A percentile compares a stretch with the other conserved stretches of the same genome.
Evolutionary conservation across 192 early-diverging fungal species (phyloP).

Genomic region (Dissophora globulifera): DNA sequence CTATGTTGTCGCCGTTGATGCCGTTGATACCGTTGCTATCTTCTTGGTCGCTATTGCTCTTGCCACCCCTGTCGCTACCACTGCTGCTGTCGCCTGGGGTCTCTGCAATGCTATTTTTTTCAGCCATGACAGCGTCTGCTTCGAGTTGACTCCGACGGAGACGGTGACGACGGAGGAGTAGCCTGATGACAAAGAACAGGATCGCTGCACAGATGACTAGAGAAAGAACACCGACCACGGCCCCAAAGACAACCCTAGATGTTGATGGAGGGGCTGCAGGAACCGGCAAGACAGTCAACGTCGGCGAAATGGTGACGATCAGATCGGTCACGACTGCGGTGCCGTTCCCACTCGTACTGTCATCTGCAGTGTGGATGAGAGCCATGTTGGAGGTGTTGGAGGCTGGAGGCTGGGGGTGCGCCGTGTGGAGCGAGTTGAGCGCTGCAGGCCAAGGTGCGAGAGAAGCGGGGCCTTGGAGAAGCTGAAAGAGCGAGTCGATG

Average conservation of each 20-base stretch:
- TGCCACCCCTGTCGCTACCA: constrained; percentile 1
- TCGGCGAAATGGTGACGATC: constrained; percentile 35
- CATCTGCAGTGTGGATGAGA: no score
- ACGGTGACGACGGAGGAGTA: neutral
- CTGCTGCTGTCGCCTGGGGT: neutral
- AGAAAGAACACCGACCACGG: constrained; percentile 8
- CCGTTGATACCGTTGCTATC: no score
- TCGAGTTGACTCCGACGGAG: neutral
- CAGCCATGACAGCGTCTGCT: neutral
- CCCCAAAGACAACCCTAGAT: constrained; percentile 20
- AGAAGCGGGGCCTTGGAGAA: constrained; percentile 26
- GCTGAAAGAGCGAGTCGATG: constrained; percentile 21
- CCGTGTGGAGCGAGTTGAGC: constrained; percentile 1
- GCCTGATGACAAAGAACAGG: constrained; percentile 17
- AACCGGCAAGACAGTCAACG: neutral
- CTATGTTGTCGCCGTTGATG: no score
- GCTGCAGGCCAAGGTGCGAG: constrained; percentile 11
- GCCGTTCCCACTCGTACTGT: no score
- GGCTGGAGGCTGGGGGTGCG: neutral
- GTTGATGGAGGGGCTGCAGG: constrained; percentile 3
- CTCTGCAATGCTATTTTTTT: neutral
- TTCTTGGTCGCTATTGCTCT: neutral
- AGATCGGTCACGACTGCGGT: constrained; percentile 12
- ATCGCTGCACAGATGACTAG: constrained; percentile 13
- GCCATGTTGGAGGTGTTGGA: no score